These are phyloP conservation scores for Cutaneotrichosporon cyanovorans DNA, from an alignment of 1,284 basidiomycete genomes.

Conservation along the genomic window DNA sequence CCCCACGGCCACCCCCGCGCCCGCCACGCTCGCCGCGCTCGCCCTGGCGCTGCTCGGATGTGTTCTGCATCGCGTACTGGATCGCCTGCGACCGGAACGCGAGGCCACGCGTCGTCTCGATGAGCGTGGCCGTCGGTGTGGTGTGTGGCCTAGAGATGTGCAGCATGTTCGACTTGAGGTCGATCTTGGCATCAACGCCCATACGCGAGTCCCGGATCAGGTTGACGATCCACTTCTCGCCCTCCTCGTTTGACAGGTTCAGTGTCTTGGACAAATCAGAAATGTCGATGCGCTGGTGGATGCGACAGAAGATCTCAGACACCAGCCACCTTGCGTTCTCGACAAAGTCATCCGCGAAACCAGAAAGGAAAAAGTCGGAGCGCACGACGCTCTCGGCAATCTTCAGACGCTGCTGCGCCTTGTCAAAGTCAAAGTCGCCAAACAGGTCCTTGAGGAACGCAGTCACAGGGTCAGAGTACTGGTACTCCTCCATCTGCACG, in stretches of 20 bases:
- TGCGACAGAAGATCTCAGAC: constrained; percentile 94
- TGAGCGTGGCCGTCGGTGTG: constrained; percentile 88
- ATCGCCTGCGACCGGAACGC: constrained; percentile 85
- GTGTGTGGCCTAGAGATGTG: constrained; percentile 85
- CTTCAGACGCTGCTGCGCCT: constrained; percentile 73
- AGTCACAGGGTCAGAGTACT: constrained; percentile 89
- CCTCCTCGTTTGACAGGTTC: constrained; percentile 85
- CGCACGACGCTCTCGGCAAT: constrained; percentile 75
- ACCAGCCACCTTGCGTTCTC: constrained; percentile 93
- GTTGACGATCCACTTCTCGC: constrained; percentile 99
- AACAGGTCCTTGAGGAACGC: constrained; percentile 89
- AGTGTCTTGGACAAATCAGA: constrained; percentile 86
- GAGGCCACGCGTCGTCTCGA: constrained; percentile 90
- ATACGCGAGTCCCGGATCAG: constrained; percentile 93
- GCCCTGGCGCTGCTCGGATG: constrained; percentile 19
- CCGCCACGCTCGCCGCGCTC: constrained; percentile 28
- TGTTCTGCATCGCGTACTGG: constrained; percentile 63
- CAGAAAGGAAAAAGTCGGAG: constrained; percentile 89
- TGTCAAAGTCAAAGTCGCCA: constrained; percentile 83
- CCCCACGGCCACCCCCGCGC: constrained; percentile 25
- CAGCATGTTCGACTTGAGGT: constrained; percentile 78
- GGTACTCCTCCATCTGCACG: constrained; percentile 86
- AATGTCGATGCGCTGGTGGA: constrained; percentile 94
- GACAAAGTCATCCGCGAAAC: constrained; percentile 85
- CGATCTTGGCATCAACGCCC: constrained; percentile 93